Base-by-base conservation (phyloP, 83 land plant genomes). In the Picea abies region DNA sequence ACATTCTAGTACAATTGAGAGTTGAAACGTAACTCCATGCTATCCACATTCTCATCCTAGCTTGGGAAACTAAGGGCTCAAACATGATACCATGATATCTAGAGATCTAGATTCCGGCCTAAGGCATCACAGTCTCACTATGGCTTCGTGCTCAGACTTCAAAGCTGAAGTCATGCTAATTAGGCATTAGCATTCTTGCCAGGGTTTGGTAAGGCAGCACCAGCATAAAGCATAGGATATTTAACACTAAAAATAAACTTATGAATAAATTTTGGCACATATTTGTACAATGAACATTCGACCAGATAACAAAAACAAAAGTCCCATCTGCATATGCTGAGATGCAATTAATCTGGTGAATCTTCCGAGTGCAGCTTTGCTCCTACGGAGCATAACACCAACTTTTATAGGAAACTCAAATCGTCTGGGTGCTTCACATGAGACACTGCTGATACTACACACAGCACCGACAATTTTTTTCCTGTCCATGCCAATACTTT, bases 331-430 rank as follows among this genome's bases (percentile, higher is more conserved):
- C 77, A 73, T 44, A n/a, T 73, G 87, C 81, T 89, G 90, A 11
- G 94, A 90, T 22, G 91, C 85, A 47, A 92, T 90, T 3, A 92
- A 76, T 68, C 92, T 79, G 6, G 85, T 81, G 60, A 90, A 85
- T 63, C 89, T 26, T 70, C 79, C 87, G 35, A 88, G 37, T 0
- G 91, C 83, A 23, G 89, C 85, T 78, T 60, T 84, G 14, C 92
- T 84, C 1, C 79, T 86, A 5, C 79, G 83, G 3, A 89, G 29
- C 4, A 78, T 19, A 60, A 78, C 58, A 22, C 80, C 64, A 78
- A 78, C 37, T 16, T 61, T 41, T 60, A 78, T 5, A 60, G 62
- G 64, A 29, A 32, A 29, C 17, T 23, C 64, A 26, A 26, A 58
- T 56, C 22, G 63, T 26, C 64, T 29, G 12, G 41, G 80, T 56